Evolutionary conservation across 495 filamentous ascomycete species (phyloP).

Genomic region (Glonium stellatum): DNA sequence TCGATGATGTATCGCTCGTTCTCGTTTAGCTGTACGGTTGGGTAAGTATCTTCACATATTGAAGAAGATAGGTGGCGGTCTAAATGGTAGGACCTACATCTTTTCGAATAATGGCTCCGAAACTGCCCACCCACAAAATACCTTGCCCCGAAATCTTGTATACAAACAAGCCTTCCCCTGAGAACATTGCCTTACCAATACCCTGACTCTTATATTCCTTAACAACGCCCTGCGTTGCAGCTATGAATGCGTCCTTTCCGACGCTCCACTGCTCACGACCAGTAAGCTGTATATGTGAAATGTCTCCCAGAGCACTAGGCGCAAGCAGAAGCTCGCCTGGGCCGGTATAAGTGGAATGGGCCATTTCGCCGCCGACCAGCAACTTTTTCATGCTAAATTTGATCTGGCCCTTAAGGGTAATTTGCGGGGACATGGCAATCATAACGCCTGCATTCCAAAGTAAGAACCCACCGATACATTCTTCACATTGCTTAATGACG

Average conservation of each 20-base stretch:
- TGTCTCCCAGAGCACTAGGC: constrained; percentile 74
- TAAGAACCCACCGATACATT: not conserved
- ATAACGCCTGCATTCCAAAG: constrained; percentile 54
- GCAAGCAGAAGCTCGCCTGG: constrained; percentile 86
- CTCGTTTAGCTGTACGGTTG: constrained; percentile 51
- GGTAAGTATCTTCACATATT: not conserved
- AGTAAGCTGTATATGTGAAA: constrained; percentile 67
- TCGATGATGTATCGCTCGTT: constrained; percentile 87
- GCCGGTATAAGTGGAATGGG: constrained; percentile 74
- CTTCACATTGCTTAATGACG: not conserved
- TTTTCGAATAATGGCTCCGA: constrained; percentile 92
- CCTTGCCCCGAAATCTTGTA: constrained; percentile 78
- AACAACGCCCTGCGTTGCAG: constrained; percentile 65
- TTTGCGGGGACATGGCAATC: constrained; percentile 88
- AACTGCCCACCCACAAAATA: constrained; percentile 80
- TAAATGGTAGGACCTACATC: constrained; percentile 56
- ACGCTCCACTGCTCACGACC: constrained; percentile 72
- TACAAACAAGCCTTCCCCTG: constrained; percentile 85
- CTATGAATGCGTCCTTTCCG: constrained; percentile 72
- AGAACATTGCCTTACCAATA: constrained; percentile 87
- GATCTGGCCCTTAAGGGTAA: constrained; percentile 71
- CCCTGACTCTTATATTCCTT: constrained; percentile 84
- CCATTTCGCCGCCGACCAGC: constrained; percentile 72
- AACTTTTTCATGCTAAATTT: constrained; percentile 83
- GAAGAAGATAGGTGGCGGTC: not conserved